These are phyloP conservation scores for Larix kaempferi DNA, from an alignment of 75 land plant genomes.

Conservation along the genomic window DNA sequence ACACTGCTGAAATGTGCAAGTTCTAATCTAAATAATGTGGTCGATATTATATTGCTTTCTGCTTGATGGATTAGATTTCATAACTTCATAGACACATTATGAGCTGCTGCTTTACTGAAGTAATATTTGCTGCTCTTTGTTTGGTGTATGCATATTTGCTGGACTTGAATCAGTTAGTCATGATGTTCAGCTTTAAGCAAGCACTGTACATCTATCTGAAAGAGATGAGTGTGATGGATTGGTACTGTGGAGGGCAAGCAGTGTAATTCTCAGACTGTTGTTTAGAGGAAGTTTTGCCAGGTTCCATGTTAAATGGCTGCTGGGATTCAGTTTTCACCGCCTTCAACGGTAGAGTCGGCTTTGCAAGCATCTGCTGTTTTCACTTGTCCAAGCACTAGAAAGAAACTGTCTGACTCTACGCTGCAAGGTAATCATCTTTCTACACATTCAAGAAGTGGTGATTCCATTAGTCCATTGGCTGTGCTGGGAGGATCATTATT, in stretches of 20 bases:
- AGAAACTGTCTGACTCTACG: background rate
- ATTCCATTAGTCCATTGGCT: background rate
- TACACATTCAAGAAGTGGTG: background rate
- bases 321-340: constrained; percentile 4
- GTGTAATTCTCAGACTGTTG: background rate
- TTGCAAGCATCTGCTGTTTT: background rate
- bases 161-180: background rate
- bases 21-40: too few relatives aligned
- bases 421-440: background rate
- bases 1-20: too few relatives aligned
- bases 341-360: background rate
- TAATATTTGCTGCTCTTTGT: background rate
- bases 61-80: background rate
- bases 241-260: constrained; percentile 2
- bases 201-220: background rate
- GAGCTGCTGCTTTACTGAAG: background rate
- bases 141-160: background rate
- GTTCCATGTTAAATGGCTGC: constrained; percentile 1
- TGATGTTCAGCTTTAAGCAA: constrained; percentile 6
- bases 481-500: background rate
- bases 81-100: background rate
- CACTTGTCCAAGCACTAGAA: background rate
- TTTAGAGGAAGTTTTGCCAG: background rate
- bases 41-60: too few relatives aligned
- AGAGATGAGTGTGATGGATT: background rate